phyloP scores from a whole-genome alignment of 352 stramenopile genomes.

The Aphanomyces invadans region DNA sequence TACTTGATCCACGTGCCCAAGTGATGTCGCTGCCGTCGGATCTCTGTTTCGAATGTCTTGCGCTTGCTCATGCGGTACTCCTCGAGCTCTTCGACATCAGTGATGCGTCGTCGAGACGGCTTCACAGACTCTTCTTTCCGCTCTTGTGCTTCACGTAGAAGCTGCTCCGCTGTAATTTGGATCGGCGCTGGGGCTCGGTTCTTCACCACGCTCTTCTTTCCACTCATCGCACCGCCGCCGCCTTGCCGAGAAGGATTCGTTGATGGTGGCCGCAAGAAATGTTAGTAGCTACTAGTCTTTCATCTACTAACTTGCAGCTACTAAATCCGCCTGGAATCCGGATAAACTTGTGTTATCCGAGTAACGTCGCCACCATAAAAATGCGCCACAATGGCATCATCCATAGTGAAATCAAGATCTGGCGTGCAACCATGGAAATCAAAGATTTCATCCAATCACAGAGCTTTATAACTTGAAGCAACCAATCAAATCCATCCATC shows the following conservation, averaged over 20 bases:
- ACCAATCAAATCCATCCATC: too few species aligned
- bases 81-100: conserved; percentile 86
- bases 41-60: conserved; percentile 92
- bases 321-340: too few species aligned
- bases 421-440: too few species aligned
- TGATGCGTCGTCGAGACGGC: conserved; percentile 71
- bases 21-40: conserved; percentile 92
- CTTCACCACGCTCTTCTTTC: conserved; percentile 89
- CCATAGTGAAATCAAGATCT: too few species aligned
- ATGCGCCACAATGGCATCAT: too few species aligned
- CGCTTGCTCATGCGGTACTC: conserved; percentile 91
- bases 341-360: too few species aligned
- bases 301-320: neutral
- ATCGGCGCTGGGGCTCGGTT: conserved; percentile 97
- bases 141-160: conserved; percentile 91
- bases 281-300: neutral
- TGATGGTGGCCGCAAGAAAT: neutral
- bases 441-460: too few species aligned
- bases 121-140: conserved; percentile 72
- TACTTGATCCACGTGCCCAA: conserved; percentile 99
- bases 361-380: too few species aligned
- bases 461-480: too few species aligned
- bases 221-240: conserved; percentile 1
- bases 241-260: neutral
- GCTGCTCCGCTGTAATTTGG: conserved; percentile 99